These are phyloP conservation scores for Candida coquimbonensis DNA, from an alignment of 805 yeast genomes.

Conservation along the genomic window DNA sequence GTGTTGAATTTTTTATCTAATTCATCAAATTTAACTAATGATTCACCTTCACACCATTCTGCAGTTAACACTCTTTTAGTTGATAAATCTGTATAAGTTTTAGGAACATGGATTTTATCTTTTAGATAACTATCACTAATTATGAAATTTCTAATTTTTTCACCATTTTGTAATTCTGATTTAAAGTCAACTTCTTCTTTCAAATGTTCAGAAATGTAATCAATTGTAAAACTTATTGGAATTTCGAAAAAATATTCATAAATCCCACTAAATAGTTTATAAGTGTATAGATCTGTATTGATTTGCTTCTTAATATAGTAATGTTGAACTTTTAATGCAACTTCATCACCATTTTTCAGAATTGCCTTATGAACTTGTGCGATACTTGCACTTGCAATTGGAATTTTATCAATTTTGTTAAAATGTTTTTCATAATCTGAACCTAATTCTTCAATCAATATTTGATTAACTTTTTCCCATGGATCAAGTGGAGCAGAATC, in stretches of 20 bases:
- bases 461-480: slow-evolving; percentile 39
- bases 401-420: slow-evolving; percentile 40
- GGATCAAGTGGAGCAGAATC: slow-evolving; percentile 61
- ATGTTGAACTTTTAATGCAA: slow-evolving; percentile 66
- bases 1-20: slow-evolving; percentile 35
- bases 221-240: slow-evolving; percentile 51
- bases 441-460: slow-evolving; percentile 37
- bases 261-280: slow-evolving; percentile 40
- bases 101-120: slow-evolving; percentile 48
- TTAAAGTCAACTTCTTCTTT: slow-evolving; percentile 55
- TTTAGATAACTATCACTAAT: slow-evolving; percentile 34
- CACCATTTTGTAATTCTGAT: slow-evolving; percentile 49
- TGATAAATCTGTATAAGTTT: slow-evolving; percentile 37
- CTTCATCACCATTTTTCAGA: slow-evolving; percentile 40
- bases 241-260: slow-evolving; percentile 56
- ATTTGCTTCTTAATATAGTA: slow-evolving; percentile 55
- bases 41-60: slow-evolving; percentile 74
- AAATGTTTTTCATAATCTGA: slow-evolving; percentile 35
- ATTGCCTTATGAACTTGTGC: slow-evolving; percentile 62
- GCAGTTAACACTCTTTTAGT: slow-evolving; percentile 48
- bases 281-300: slow-evolving; percentile 53
- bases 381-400: slow-evolving; percentile 70
- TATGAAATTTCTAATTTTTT: slow-evolving; percentile 31
- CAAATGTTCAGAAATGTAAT: slow-evolving; percentile 51
- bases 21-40: slow-evolving; percentile 40